phyloP scores from a whole-genome alignment of 371 early-diverging fungal species.

The Phascolomyces articulosus region DNA sequence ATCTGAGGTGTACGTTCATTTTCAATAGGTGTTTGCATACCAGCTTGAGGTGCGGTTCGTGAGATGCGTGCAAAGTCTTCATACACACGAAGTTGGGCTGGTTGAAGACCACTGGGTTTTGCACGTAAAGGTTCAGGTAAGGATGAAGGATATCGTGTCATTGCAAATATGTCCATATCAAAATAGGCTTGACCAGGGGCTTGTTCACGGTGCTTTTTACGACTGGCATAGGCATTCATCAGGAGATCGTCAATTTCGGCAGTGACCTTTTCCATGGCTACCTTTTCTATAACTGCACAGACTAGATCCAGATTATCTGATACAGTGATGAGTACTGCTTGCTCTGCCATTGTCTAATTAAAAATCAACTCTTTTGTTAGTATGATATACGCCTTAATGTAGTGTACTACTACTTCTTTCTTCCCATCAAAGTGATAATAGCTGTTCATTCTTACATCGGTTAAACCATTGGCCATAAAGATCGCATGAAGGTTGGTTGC shows the following conservation, averaged over 20 bases:
- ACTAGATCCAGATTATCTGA: constrained; percentile 91
- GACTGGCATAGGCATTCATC: constrained; percentile 62
- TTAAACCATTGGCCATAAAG: constrained; percentile 80
- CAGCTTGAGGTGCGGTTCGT: constrained; percentile 22
- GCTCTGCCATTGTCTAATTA: constrained; percentile 70
- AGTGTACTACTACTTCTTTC: too few species aligned
- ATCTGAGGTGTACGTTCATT: constrained; percentile 9
- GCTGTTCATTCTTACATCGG: constrained; percentile 62
- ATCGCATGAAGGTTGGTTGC: constrained; percentile 74
- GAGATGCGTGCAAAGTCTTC: constrained; percentile 71
- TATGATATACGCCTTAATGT: too few species aligned
- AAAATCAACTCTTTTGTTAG: too few species aligned
- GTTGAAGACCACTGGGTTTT: constrained; percentile 80
- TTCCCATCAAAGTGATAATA: not conserved
- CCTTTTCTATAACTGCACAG: constrained; percentile 90
- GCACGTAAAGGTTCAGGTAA: constrained; percentile 86
- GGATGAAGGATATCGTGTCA: constrained; percentile 77
- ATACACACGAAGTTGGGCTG: constrained; percentile 80
- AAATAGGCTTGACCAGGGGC: constrained; percentile 87
- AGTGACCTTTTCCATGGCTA: constrained; percentile 92
- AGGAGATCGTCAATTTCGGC: constrained; percentile 86
- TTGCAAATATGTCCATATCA: constrained; percentile 80
- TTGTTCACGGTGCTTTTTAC: constrained; percentile 89
- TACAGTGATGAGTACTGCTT: constrained; percentile 79
- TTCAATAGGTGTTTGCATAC: constrained; percentile 7